Conservation (phyloP, 2,329 filamentous ascomycete genomes). For the Arthrinium puccinioides region DNA sequence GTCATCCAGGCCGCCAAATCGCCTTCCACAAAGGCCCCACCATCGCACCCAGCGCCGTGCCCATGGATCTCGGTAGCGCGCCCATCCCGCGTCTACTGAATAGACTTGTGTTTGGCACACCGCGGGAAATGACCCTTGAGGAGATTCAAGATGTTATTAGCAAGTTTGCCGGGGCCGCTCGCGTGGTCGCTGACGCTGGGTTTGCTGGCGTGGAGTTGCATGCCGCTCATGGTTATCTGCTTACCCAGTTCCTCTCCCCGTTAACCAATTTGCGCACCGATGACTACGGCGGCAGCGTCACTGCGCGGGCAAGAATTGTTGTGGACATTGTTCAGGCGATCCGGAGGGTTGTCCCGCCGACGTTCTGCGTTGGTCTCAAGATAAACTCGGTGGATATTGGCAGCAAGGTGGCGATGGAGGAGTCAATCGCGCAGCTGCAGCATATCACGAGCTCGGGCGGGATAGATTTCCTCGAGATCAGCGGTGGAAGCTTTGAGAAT, state of each 20-base stretch:
- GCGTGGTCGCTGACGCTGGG: constrained; percentile 36
- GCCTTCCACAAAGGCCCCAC: constrained; percentile 28
- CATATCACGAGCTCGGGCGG: constrained; percentile 25
- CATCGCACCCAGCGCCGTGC: constrained; percentile 35
- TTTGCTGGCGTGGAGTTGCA: constrained; percentile 37
- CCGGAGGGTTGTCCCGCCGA: constrained; percentile 26
- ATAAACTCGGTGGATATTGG: constrained; percentile 50
- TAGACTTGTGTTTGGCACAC: constrained; percentile 40
- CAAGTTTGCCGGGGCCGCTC: constrained; percentile 46
- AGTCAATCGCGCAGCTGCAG: constrained; percentile 48
- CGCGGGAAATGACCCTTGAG: constrained; percentile 44
- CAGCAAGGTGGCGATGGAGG: constrained; percentile 24
- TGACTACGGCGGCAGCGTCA: constrained; percentile 43
- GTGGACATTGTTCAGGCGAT: constrained; percentile 40
- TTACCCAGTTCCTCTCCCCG: constrained; percentile 45
- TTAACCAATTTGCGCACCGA: constrained; percentile 44
- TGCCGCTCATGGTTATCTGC: constrained; percentile 47
- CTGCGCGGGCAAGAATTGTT: constrained; percentile 39
- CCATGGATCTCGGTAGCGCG: constrained; percentile 31
- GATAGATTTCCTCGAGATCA: constrained; percentile 63
- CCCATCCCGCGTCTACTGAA: constrained; percentile 24
- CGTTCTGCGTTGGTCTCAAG: constrained; percentile 46
- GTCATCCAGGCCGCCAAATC: constrained; percentile 40
- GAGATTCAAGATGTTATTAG: constrained; percentile 47
- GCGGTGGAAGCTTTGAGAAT: constrained; percentile 52